phyloP scores from a whole-genome alignment of 768 basidiomycete genomes.

The Serendipita sp. region DNA sequence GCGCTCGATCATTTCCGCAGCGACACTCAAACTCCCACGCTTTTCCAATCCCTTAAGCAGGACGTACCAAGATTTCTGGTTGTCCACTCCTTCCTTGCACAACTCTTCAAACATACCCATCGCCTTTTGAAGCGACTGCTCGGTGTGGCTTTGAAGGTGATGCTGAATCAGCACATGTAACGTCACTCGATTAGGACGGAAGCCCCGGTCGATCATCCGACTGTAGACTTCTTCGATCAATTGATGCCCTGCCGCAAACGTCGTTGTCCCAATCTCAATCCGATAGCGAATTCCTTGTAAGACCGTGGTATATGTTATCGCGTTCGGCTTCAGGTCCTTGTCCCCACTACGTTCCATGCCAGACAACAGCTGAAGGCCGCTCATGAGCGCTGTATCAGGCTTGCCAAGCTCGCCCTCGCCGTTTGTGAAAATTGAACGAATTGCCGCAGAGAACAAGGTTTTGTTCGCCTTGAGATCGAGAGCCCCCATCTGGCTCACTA shows the following conservation, averaged over 20 bases:
- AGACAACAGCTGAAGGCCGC: constrained; percentile 52
- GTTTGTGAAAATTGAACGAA: constrained; percentile 53
- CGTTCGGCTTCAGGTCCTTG: constrained; percentile 40
- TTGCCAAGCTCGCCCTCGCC: constrained; percentile 30
- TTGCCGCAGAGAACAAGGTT: constrained; percentile 64
- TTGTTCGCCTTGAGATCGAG: constrained; percentile 61
- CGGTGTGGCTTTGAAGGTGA: constrained; percentile 36
- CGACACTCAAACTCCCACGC: constrained; percentile 45
- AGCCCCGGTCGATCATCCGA: constrained; percentile 40
- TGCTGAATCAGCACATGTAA: constrained; percentile 69
- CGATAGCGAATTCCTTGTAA: constrained; percentile 52
- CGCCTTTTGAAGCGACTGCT: constrained; percentile 38
- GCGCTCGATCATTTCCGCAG: constrained; percentile 41
- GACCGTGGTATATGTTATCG: constrained; percentile 71
- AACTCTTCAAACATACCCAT: constrained; percentile 48
- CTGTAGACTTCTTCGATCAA: constrained; percentile 35
- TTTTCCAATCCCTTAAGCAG: constrained; percentile 47
- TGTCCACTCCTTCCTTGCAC: constrained; percentile 32
- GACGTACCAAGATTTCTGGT: constrained; percentile 62
- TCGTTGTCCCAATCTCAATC: constrained; percentile 28
- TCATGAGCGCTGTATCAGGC: constrained; percentile 41
- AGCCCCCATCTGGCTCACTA: constrained; percentile 60
- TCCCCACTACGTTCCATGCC: constrained; percentile 50
- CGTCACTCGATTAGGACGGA: constrained; percentile 43
- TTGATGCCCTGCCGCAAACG: constrained; percentile 29